A percentile compares a stretch with the other conserved stretches of the same genome.
Conservation (phyloP, 2,329 filamentous ascomycete species). For the Pseudocercospora fijiensis region DNA sequence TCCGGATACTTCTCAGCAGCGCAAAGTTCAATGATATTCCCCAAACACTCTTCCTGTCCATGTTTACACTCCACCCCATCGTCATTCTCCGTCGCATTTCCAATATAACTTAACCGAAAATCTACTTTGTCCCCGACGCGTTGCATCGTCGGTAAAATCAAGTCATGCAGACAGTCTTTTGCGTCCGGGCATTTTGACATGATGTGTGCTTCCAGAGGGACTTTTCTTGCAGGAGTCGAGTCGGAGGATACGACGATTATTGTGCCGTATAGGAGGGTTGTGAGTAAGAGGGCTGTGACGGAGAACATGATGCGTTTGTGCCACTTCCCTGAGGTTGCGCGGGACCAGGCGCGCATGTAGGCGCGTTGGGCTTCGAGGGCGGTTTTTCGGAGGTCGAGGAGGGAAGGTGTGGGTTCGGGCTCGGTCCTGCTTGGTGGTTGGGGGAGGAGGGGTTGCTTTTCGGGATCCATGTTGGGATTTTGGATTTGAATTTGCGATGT, state of each 20-base stretch:
- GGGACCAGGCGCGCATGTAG: conserved; percentile 38
- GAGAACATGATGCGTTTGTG: conserved; percentile 36
- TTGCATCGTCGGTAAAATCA: conserved; percentile 86
- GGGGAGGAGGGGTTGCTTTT: conserved; percentile 33
- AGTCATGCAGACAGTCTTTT: conserved; percentile 71
- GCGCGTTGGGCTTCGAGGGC: conserved; percentile 36
- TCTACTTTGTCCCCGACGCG: conserved; percentile 78
- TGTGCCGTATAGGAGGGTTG: conserved; percentile 26
- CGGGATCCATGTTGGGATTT: conserved; percentile 18
- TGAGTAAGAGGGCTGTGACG: conserved; percentile 33
- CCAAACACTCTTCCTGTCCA: conserved; percentile 84
- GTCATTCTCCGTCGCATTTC: conserved; percentile 68
- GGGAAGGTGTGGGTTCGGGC: conserved; percentile 27
- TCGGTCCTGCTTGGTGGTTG: neutral
- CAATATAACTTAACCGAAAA: conserved; percentile 89
- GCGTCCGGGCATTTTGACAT: conserved; percentile 96
- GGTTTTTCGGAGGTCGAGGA: conserved; percentile 33
- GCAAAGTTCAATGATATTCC: conserved; percentile 92
- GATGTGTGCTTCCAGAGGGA: conserved; percentile 89
- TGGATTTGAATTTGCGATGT: neutral
- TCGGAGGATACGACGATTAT: neutral
- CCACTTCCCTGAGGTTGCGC: conserved; percentile 34
- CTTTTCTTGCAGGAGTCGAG: conserved; percentile 41
- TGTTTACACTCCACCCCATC: conserved; percentile 87
- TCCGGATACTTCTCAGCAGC: conserved; percentile 78